These are phyloP conservation scores for Croton laevigatus DNA, from an alignment of 441 rosid genomes.

Conservation along the genomic window DNA sequence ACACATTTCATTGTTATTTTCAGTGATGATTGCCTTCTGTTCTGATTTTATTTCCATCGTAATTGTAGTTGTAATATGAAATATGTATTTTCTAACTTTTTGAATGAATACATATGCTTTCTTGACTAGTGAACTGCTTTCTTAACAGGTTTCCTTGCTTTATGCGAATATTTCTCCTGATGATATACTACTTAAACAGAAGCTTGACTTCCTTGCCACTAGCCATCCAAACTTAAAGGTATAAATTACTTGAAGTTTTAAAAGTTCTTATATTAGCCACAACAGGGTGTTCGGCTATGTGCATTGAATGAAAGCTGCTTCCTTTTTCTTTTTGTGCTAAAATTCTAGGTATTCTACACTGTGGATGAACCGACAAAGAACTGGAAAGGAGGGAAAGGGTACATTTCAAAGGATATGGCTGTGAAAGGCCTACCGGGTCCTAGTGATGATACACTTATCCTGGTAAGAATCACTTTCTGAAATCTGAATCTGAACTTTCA, in stretches of 20 bases:
- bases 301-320: neutral
- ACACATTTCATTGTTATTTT: constrained; percentile 14
- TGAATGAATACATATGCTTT: constrained; percentile 4
- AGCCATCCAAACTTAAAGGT: constrained; percentile 92
- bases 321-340: constrained; percentile 8
- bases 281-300: neutral
- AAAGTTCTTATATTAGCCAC: neutral
- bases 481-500: constrained; percentile 7
- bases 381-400: constrained; percentile 96
- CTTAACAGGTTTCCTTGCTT: constrained; percentile 66
- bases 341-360: constrained; percentile 69
- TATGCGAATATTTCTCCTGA: constrained; percentile 95
- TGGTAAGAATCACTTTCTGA: constrained; percentile 47
- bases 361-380: constrained; percentile 80
- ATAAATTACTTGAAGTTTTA: constrained; percentile 11
- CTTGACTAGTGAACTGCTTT: neutral
- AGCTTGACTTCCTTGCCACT: constrained; percentile 77
- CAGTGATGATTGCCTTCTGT: constrained; percentile 12
- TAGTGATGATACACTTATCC: constrained; percentile 71
- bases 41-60: constrained; percentile 5
- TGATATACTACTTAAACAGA: constrained; percentile 87
- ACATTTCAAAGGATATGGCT: constrained; percentile 73
- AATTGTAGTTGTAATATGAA: neutral
- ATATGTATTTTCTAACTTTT: neutral
- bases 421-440: constrained; percentile 85